Conservation (phyloP, 345 rosid species). For the Acer yangbiense region DNA sequence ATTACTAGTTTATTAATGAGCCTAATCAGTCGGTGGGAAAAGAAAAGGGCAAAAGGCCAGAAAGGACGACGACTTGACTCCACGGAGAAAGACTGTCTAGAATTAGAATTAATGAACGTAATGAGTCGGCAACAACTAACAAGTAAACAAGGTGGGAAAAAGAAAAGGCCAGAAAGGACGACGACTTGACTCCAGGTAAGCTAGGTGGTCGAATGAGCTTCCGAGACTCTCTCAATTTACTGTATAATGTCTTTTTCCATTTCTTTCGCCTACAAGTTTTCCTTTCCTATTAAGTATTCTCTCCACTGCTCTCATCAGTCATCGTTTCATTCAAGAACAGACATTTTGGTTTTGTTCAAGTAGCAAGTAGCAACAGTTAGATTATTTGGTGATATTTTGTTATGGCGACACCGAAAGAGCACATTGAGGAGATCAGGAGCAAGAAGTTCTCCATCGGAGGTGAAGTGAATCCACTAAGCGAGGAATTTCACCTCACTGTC, state of each 20-base stretch:
- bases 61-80: background rate
- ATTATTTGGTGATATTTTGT: too few relatives aligned
- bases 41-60: background rate
- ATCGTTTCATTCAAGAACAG: background rate
- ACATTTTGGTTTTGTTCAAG: background rate
- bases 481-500: constrained; percentile 65
- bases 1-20: too few relatives aligned
- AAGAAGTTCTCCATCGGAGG: constrained; percentile 60
- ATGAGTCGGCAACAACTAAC: too few relatives aligned
- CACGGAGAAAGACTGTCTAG: background rate
- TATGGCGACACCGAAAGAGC: constrained; percentile 43
- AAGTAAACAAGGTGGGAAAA: too few relatives aligned
- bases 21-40: background rate
- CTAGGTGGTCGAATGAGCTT: too few relatives aligned
- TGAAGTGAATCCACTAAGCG: constrained; percentile 41
- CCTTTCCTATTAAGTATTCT: background rate
- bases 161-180: background rate
- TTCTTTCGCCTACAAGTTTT: background rate
- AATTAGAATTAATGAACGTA: too few relatives aligned
- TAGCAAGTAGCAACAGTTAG: too few relatives aligned
- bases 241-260: too few relatives aligned
- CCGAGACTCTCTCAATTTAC: background rate
- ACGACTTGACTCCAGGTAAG: background rate
- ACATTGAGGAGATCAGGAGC: constrained; percentile 54
- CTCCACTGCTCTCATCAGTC: background rate